These are phyloP conservation scores for Aspergillus quadricinctus DNA, from an alignment of 2,329 filamentous ascomycete genomes.

Conservation along the genomic window DNA sequence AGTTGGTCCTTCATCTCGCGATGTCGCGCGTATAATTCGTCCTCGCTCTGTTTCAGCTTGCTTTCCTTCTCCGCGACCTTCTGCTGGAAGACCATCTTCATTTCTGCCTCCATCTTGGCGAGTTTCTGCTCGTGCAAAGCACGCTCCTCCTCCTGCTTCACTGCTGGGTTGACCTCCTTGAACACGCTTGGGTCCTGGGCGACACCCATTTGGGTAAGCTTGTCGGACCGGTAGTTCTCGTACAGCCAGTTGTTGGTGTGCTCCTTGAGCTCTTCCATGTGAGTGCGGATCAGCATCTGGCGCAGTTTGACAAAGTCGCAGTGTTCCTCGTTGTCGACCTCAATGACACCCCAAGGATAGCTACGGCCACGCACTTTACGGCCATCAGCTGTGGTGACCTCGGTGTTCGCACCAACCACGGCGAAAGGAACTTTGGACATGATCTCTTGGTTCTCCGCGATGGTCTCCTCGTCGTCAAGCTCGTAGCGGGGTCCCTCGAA, in stretches of 20 bases:
- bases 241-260: constrained; percentile 99
- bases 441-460: constrained; percentile 99
- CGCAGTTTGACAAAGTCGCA: constrained; percentile 99
- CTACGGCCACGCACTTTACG: constrained; percentile 92
- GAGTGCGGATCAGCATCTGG: constrained; percentile 99
- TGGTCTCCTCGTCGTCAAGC: constrained; percentile 98
- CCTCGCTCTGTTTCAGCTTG: constrained; percentile 98
- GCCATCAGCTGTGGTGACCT: constrained; percentile 86
- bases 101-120: constrained; percentile 99
- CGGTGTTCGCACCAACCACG: constrained; percentile 92
- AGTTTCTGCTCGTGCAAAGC: constrained; percentile 98
- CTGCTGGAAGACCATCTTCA: constrained; percentile 99
- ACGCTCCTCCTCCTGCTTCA: constrained; percentile 99
- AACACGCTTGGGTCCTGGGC: constrained; percentile 98
- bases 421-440: constrained; percentile 99
- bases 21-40: constrained; percentile 96
- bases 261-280: constrained; percentile 99
- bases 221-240: constrained; percentile 99
- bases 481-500: constrained; percentile 98
- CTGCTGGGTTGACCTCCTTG: constrained; percentile 99
- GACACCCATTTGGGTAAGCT: constrained; percentile 97
- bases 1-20: constrained; percentile 99
- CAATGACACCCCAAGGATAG: constrained; percentile 97
- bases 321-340: constrained; percentile 99
- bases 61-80: constrained; percentile 99